Evolutionary conservation across 768 basidiomycete species (phyloP), one percentile per base, ranked within the genome.

Genomic region (Crucibulum laeve): DNA sequence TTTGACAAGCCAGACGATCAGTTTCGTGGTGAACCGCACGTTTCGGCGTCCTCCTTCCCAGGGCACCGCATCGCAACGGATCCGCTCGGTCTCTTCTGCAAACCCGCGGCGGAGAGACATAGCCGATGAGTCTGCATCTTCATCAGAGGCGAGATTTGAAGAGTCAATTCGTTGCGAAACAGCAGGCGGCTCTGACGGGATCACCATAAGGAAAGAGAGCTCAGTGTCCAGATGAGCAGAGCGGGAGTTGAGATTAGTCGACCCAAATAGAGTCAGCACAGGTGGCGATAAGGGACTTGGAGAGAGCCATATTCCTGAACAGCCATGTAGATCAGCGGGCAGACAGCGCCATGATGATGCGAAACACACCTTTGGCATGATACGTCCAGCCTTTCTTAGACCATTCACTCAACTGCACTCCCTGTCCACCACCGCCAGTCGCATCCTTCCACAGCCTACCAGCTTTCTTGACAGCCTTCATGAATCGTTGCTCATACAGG

Each of bases 211-310:
- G 60, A 96, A 90, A 0, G 91, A 94, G 24, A 96, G 71, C 54
- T 96, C 94, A 6, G 90, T 91, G 61, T 96, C 94, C 28, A 97
- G 79, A 51, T 89, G 80, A 1, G 91, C 78, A 1, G 92, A 94
- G 3, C 94, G 84, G 3, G 91, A 87, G 56, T 94, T 94, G 39
- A 97, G 77, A 61, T 97, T 97, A 3, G 93, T 95, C 0, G 92
- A 95, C 7, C 94, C 94, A 60, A 97, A 90, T 38, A 97, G 76
- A 0, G 93, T 93, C 25, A 91, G 61, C 40, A 78, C 56, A 1
- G 86, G 94, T 23, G 62, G 63, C 4, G 70, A 64, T 19, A 62
- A 61, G 1, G 69, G 58, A 5, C 64, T 64, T 14, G 82, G 80
- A 2, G 89, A 87, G 8, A 92, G 59, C 92, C 92, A 96, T 25